Evolutionary conservation across 2,329 filamentous ascomycete genomes (phyloP).

Genomic region (Fonsecaea multimorphosa): DNA sequence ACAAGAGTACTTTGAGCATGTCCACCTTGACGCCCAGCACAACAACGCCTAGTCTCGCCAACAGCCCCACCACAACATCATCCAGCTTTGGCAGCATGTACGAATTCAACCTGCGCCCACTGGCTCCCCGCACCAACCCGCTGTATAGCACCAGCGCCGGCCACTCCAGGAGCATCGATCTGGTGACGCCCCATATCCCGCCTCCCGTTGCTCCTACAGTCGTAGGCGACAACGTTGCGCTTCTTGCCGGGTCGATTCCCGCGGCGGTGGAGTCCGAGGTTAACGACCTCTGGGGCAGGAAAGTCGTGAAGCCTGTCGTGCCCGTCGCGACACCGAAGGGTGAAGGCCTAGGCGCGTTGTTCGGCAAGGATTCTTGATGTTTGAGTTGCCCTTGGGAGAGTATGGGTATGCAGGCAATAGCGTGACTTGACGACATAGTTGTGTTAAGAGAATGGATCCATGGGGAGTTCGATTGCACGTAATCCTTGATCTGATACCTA

Average conservation of each 20-base stretch:
- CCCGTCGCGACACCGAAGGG: constrained; percentile 19
- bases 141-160: constrained; percentile 44
- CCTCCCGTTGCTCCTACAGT: constrained; percentile 23
- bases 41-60: constrained; percentile 42
- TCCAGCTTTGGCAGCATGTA: constrained; percentile 47
- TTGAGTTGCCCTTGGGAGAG: background rate
- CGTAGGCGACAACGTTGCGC: constrained; percentile 4
- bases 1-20: constrained; percentile 43
- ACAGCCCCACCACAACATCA: constrained; percentile 48
- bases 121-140: constrained; percentile 51
- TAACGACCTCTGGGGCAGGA: constrained; percentile 37
- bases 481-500: too few relatives aligned
- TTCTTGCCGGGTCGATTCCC: constrained; percentile 10
- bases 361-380: constrained; percentile 19
- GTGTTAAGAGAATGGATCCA: background rate
- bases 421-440: background rate
- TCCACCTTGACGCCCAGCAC: constrained; percentile 41
- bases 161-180: constrained; percentile 44
- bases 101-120: constrained; percentile 45
- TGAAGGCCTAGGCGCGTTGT: constrained; percentile 33
- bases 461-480: too few relatives aligned
- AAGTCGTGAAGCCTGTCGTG: constrained; percentile 18
- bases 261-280: constrained; percentile 2
- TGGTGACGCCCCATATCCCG: constrained; percentile 49
- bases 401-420: background rate